Evolutionary conservation across 225 moss, liverwort and hornwort species (phyloP).

Genomic region (Polytrichum commune): DNA sequence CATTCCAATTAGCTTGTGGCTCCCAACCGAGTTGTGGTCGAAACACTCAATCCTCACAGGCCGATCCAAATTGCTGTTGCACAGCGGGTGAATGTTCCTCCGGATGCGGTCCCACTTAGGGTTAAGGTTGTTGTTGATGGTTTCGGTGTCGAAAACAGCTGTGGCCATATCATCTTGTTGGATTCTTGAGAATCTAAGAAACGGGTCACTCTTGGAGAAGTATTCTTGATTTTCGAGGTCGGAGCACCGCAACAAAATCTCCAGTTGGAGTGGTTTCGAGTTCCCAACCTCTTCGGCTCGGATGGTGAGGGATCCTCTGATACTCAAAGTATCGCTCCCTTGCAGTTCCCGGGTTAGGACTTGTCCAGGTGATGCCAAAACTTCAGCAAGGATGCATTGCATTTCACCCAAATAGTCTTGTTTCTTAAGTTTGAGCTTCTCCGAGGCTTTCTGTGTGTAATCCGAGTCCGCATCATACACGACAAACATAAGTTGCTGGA

Average conservation of each 20-base stretch:
- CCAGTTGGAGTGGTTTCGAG: slow-evolving; percentile 21
- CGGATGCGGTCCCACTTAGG: slow-evolving; percentile 63
- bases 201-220: slow-evolving; percentile 61
- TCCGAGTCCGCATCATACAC: slow-evolving; percentile 49
- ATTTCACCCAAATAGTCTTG: slow-evolving; percentile 48
- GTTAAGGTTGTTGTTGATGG: slow-evolving; percentile 53
- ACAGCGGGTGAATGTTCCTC: slow-evolving; percentile 64
- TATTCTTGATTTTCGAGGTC: slow-evolving; percentile 31
- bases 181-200: slow-evolving; percentile 62
- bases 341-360: slow-evolving; percentile 20
- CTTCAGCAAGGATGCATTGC: slow-evolving; percentile 25
- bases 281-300: slow-evolving; percentile 39
- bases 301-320: slow-evolving; percentile 24
- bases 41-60: slow-evolving; percentile 57
- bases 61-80: slow-evolving; percentile 70
- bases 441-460: slow-evolving; percentile 22
- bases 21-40: slow-evolving; percentile 73
- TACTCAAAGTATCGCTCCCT: slow-evolving; percentile 2
- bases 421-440: slow-evolving; percentile 34
- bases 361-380: slow-evolving; percentile 32
- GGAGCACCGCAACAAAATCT: slow-evolving; percentile 13
- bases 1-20: slow-evolving; percentile 75
- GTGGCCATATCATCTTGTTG: slow-evolving; percentile 48
- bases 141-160: slow-evolving; percentile 75
- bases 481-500: slow-evolving; percentile 29